These are phyloP conservation scores for Corinectria fuckeliana DNA, from an alignment of 2,329 filamentous ascomycete species.

Conservation along the genomic window DNA sequence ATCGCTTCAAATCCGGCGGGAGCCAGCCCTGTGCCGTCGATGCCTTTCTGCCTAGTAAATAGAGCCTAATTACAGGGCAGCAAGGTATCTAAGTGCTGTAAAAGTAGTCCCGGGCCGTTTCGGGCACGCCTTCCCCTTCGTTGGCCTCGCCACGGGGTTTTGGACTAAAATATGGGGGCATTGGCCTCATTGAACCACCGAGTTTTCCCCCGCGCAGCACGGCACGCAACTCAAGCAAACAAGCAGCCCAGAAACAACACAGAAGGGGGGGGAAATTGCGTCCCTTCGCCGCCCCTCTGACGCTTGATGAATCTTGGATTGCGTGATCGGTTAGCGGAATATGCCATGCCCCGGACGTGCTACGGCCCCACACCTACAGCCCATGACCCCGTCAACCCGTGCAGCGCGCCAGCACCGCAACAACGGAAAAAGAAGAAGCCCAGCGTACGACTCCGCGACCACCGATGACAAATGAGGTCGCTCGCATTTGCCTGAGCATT, in stretches of 20 bases:
- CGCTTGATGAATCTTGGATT: slow-evolving; percentile 42
- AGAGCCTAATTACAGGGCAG: no score
- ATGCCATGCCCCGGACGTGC: slow-evolving; percentile 38
- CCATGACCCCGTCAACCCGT: neutral
- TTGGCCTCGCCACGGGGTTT: slow-evolving; percentile 7
- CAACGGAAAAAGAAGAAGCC: neutral
- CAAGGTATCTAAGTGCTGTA: no score
- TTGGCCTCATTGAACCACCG: slow-evolving; percentile 20
- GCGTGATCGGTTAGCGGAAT: slow-evolving; percentile 42
- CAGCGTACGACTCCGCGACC: slow-evolving; percentile 32
- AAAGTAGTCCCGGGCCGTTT: no score
- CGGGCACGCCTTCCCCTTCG: slow-evolving; percentile 11
- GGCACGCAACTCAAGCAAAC: no score
- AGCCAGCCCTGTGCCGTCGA: neutral
- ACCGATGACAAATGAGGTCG: slow-evolving; percentile 36
- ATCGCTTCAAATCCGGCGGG: slow-evolving; percentile 28
- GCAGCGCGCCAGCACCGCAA: neutral
- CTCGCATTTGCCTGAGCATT: slow-evolving; percentile 34
- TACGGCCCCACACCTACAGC: slow-evolving; percentile 30
- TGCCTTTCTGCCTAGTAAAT: no score
- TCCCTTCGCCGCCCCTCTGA: no score
- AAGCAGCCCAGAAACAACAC: slow-evolving; percentile 3
- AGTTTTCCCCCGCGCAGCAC: slow-evolving; percentile 41
- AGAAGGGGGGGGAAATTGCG: no score
- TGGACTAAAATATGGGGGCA: slow-evolving; percentile 1